These are phyloP conservation scores for Russula virescens DNA, from an alignment of 768 basidiomycete species.

Conservation along the genomic window DNA sequence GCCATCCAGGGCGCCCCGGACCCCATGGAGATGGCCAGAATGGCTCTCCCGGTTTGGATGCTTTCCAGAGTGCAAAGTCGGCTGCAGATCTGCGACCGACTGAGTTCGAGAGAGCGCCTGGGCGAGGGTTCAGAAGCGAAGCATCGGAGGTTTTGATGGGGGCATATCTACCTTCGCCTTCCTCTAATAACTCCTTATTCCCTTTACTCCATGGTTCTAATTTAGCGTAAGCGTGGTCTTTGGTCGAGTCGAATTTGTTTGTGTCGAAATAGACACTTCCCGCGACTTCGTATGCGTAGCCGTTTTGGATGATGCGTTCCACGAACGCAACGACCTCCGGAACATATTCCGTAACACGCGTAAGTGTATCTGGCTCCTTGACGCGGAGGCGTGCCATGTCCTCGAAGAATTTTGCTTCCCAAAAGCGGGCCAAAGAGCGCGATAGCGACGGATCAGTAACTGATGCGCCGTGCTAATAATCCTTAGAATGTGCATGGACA, in stretches of 20 bases:
- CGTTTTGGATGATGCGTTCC: slow-evolving; percentile 76
- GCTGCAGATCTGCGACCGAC: slow-evolving; percentile 70
- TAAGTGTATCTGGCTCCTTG: slow-evolving; percentile 82
- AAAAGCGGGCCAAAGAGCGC: slow-evolving; percentile 72
- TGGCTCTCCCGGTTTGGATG: slow-evolving; percentile 93
- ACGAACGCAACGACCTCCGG: slow-evolving; percentile 92
- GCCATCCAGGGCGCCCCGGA: slow-evolving; percentile 93
- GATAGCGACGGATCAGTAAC: slow-evolving; percentile 86
- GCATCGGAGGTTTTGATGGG: background rate
- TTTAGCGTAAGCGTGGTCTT: slow-evolving; percentile 85
- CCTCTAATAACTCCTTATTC: slow-evolving; percentile 82
- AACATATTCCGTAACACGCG: slow-evolving; percentile 95
- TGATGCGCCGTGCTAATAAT: slow-evolving; percentile 59
- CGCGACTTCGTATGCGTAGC: slow-evolving; percentile 68
- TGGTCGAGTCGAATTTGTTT: slow-evolving; percentile 65
- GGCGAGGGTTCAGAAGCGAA: background rate
- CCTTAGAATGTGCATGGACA: slow-evolving; percentile 10
- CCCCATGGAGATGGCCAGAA: slow-evolving; percentile 98
- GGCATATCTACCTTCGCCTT: slow-evolving; percentile 69
- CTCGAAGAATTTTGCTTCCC: slow-evolving; percentile 86
- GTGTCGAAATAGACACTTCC: slow-evolving; percentile 95
- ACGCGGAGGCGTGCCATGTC: slow-evolving; percentile 91
- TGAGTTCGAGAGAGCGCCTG: slow-evolving; percentile 53
- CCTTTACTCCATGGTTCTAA: slow-evolving; percentile 95
- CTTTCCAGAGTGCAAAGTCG: slow-evolving; percentile 98